Conservation (phyloP, 805 yeast genomes). For the Starmera caribaea region DNA sequence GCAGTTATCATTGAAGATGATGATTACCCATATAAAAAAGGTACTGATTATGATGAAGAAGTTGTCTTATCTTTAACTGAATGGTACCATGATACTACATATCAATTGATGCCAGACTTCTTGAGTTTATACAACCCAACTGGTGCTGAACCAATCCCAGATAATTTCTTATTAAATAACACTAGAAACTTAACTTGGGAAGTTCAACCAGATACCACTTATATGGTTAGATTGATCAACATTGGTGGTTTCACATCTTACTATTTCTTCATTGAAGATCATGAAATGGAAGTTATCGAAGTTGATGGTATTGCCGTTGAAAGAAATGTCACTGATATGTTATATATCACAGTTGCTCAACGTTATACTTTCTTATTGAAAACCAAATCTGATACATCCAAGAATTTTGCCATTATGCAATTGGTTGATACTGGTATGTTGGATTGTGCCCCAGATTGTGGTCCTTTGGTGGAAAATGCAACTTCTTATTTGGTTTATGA, state of each 20-base stretch:
- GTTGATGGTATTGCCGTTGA: conserved; percentile 87
- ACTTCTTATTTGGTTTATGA: conserved; percentile 67
- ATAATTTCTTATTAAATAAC: conserved; percentile 68
- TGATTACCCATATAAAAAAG: conserved; percentile 43
- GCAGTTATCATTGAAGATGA: conserved; percentile 63
- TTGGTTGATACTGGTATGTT: conserved; percentile 75
- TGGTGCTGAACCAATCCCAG: conserved; percentile 97
- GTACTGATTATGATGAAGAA: conserved; percentile 67
- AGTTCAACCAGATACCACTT: conserved; percentile 80
- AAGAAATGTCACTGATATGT: conserved; percentile 54
- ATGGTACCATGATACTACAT: conserved; percentile 70
- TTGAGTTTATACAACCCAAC: conserved; percentile 78
- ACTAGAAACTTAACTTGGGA: conserved; percentile 67
- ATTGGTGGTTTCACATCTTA: conserved; percentile 90
- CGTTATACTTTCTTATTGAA: conserved; percentile 73
- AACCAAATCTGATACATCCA: conserved; percentile 54
- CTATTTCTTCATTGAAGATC: conserved; percentile 82
- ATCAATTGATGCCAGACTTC: conserved; percentile 43
- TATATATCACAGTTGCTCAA: conserved; percentile 87
- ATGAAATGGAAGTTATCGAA: conserved; percentile 76
- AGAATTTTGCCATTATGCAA: conserved; percentile 77
- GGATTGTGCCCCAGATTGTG: conserved; percentile 49
- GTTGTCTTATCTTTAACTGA: conserved; percentile 60
- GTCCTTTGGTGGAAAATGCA: conserved; percentile 53
- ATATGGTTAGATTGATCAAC: conserved; percentile 71